Conservation (phyloP, 306 rosid species). For the Notholithocarpus densiflorus region DNA sequence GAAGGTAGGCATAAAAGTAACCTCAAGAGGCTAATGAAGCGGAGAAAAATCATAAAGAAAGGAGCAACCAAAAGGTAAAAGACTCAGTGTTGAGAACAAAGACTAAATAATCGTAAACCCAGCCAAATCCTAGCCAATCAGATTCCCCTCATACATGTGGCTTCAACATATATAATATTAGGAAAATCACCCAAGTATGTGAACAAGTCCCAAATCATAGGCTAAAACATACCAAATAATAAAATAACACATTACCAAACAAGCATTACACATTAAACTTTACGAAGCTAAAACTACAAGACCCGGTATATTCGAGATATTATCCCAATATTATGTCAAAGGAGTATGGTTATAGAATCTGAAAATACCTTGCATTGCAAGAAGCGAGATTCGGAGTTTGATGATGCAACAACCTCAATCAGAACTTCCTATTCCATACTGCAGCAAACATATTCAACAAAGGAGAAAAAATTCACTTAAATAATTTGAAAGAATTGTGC, state of each 20-base stretch:
- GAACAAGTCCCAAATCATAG: not conserved
- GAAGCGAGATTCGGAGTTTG: conserved; percentile 50
- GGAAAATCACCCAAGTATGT: not conserved
- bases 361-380: conserved; percentile 65
- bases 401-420: conserved; percentile 42
- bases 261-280: not conserved
- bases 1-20: no score
- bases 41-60: not conserved
- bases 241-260: not conserved
- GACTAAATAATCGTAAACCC: not conserved
- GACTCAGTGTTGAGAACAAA: not conserved
- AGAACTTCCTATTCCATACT: conserved; percentile 28
- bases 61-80: not conserved
- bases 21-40: no score
- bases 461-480: not conserved
- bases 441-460: conserved; percentile 17
- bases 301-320: not conserved
- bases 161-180: not conserved
- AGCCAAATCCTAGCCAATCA: not conserved
- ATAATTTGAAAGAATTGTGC: not conserved
- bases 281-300: not conserved
- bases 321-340: not conserved
- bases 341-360: not conserved
- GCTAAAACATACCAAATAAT: conserved; percentile 4
- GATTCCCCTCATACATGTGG: not conserved